Percentiles rank a stretch among this genome's conserved stretches.
These are phyloP conservation scores for Ceriops decandra DNA, from an alignment of 345 rosid species.

Conservation along the genomic window DNA sequence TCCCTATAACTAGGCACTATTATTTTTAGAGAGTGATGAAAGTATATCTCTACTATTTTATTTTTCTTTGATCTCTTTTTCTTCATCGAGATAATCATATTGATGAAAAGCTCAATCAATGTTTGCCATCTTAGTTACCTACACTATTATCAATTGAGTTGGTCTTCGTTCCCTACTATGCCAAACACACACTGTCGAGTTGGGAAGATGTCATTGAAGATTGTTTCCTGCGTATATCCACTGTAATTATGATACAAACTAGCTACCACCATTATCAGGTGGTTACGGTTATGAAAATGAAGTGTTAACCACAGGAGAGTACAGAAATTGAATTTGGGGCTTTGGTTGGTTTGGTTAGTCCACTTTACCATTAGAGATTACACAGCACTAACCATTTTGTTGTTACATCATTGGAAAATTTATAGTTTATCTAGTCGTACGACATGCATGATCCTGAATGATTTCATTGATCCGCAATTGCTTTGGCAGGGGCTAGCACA, in stretches of 20 bases:
- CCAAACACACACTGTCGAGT: conserved; percentile 1
- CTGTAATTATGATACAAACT: background rate
- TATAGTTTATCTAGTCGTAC: background rate
- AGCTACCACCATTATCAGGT: background rate
- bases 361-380: too few species aligned
- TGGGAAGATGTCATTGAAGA: background rate
- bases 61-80: too few species aligned
- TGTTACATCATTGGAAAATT: background rate
- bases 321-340: too few species aligned
- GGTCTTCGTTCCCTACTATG: background rate
- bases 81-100: too few species aligned
- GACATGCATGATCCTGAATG: conserved; percentile 7
- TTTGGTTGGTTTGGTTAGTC: too few species aligned
- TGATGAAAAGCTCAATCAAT: too few species aligned
- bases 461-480: conserved; percentile 16
- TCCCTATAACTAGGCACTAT: too few species aligned
- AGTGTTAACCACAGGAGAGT: too few species aligned
- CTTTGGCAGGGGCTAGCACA: conserved; percentile 43
- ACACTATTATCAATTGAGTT: background rate
- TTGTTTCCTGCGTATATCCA: background rate
- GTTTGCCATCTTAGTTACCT: background rate
- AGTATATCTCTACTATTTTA: too few species aligned
- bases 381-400: conserved; percentile 12
- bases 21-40: too few species aligned
- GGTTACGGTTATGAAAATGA: background rate